Evolutionary conservation across 2,329 filamentous ascomycete genomes (phyloP), one percentile per base, ranked within the genome.

Genomic region (Sphaerulina vaccinii): DNA sequence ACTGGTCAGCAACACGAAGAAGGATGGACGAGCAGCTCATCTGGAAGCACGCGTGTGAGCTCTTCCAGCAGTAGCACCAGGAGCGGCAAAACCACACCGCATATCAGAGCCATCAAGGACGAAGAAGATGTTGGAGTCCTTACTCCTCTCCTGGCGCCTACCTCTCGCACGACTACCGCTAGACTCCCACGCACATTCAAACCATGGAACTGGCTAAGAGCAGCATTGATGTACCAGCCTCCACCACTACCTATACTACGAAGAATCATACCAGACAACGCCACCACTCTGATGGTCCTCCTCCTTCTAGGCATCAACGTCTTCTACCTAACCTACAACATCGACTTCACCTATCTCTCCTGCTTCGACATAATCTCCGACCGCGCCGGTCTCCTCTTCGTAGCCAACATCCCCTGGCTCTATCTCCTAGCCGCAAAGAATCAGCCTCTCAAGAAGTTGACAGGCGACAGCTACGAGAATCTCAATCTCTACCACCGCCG

Each of bases 341-440:
- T 79, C 24, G 74, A 77, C 0, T 64, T 81, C 15, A 69, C 71
- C 10, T 33, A 38, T 37, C 21, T 29, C 9, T 53, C 32, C 32
- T 36, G 37, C 8, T 58, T 73, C n/a, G 66, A 71, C 63, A 73
- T 81, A 47, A 77, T 84, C 41, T 78, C 79, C 51, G 81, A 85
- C 61, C 73, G 81, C 23, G 75, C 78, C 32, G 80, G 80, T 4
- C 71, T 79, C 36, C 62, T 83, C 2, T 79, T 79, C 58, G 71
- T 72, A 13, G 71, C 73, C 9, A 80, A 79, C 50, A 66, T 80
- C 1, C 76, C 77, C 3, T 66, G 79, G 33, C 71, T 86, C 2
- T 86, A 87, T 64, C 70, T 86, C 3, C 72, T 87, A 3, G 78
- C 80, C 1, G 83, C 84, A 24, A 87, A 87, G 65, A 86, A 83